These are phyloP conservation scores for Pseudogymnoascus pannorum DNA, from an alignment of 2,329 filamentous ascomycete species.

Conservation along the genomic window DNA sequence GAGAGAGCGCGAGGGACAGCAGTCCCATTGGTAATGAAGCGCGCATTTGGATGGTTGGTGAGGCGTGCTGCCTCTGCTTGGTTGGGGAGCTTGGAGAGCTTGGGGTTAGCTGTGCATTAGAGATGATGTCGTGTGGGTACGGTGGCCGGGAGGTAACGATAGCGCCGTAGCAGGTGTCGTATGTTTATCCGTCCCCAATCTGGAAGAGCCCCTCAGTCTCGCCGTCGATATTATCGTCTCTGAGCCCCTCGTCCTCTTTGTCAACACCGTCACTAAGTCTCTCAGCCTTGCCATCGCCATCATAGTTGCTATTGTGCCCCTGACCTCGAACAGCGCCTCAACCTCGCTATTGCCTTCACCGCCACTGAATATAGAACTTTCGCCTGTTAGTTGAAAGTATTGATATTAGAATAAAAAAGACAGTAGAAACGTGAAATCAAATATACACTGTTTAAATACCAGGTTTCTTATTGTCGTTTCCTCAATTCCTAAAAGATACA, in stretches of 20 bases:
- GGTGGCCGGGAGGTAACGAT: neutral
- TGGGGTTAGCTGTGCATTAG: conserved; percentile 4
- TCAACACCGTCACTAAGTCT: too few species aligned
- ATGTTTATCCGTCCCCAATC: too few species aligned
- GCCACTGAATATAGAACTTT: too few species aligned
- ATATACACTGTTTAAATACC: neutral
- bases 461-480: neutral
- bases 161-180: neutral
- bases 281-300: too few species aligned
- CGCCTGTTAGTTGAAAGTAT: neutral
- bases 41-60: neutral
- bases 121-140: conserved; percentile 4
- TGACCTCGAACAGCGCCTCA: too few species aligned
- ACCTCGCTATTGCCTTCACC: too few species aligned
- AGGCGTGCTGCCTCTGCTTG: conserved; percentile 1
- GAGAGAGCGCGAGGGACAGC: conserved; percentile 20
- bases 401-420: neutral
- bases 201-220: too few species aligned
- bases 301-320: too few species aligned
- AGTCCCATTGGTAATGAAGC: conserved; percentile 22
- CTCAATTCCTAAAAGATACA: neutral
- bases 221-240: too few species aligned
- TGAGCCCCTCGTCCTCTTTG: too few species aligned
- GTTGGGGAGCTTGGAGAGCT: neutral
- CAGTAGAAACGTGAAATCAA: neutral